phyloP scores from a whole-genome alignment of 2,329 filamentous ascomycete species.

The Nemania sp. region DNA sequence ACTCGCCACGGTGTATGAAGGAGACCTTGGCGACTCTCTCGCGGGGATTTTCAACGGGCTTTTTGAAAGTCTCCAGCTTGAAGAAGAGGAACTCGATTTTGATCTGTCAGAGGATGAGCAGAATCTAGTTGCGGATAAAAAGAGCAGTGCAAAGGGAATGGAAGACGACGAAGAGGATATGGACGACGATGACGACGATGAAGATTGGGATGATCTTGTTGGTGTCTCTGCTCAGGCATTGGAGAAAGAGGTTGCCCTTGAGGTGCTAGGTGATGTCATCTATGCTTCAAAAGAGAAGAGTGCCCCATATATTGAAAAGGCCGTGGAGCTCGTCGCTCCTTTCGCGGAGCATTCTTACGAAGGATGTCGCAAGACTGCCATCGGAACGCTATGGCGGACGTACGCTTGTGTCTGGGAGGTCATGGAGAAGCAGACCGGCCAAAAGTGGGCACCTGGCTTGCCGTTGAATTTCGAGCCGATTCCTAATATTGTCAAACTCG shows the following conservation, averaged over 20 bases:
- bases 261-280: slow-evolving; percentile 91
- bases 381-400: slow-evolving; percentile 89
- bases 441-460: slow-evolving; percentile 88
- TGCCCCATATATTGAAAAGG: slow-evolving; percentile 76
- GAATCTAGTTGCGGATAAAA: slow-evolving; percentile 56
- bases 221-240: slow-evolving; percentile 87
- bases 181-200: slow-evolving; percentile 71
- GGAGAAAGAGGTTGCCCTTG: slow-evolving; percentile 96
- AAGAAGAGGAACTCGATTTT: slow-evolving; percentile 84
- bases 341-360: slow-evolving; percentile 90
- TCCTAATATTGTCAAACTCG: slow-evolving; percentile 79
- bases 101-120: slow-evolving; percentile 61
- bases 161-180: slow-evolving; percentile 60
- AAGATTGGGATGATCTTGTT: slow-evolving; percentile 81
- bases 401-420: slow-evolving; percentile 90
- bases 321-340: slow-evolving; percentile 77
- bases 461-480: slow-evolving; percentile 81
- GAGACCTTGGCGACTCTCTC: slow-evolving; percentile 78
- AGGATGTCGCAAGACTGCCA: slow-evolving; percentile 87
- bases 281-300: slow-evolving; percentile 65
- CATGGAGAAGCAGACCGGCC: slow-evolving; percentile 74
- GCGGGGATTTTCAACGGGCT: slow-evolving; percentile 77
- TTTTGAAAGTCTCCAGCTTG: slow-evolving; percentile 81
- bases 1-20: slow-evolving; percentile 89
- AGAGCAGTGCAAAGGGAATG: slow-evolving; percentile 71